These are phyloP conservation scores for Pisolithus tinctorius DNA, from an alignment of 768 basidiomycete genomes.

Conservation along the genomic window DNA sequence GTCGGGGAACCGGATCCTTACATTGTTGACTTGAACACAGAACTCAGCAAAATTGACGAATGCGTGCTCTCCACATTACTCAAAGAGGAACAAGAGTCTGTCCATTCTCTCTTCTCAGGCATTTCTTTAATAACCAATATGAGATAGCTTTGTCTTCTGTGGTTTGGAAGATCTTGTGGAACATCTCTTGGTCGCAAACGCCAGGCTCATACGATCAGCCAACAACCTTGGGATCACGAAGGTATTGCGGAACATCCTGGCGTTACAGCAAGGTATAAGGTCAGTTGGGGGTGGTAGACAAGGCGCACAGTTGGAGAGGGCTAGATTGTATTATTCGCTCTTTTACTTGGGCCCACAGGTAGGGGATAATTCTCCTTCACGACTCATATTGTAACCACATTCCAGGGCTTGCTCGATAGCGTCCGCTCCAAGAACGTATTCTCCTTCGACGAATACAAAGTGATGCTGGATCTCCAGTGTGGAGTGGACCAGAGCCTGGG, in stretches of 20 bases:
- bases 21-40: constrained; percentile 77
- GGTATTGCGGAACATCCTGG: constrained; percentile 81
- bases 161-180: constrained; percentile 86
- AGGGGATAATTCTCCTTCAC: constrained; percentile 12
- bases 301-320: constrained; percentile 66
- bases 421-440: constrained; percentile 60
- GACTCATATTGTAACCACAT: constrained; percentile 1
- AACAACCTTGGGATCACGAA: constrained; percentile 80
- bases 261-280: constrained; percentile 87
- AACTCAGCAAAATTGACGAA: constrained; percentile 73
- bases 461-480: constrained; percentile 85
- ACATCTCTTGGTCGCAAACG: constrained; percentile 69
- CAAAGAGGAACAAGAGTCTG: constrained; percentile 60
- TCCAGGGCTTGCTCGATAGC: constrained; percentile 69
- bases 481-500: constrained; percentile 63
- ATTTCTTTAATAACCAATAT: constrained; percentile 1
- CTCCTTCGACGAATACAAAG: constrained; percentile 89
- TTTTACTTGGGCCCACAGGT: constrained; percentile 74
- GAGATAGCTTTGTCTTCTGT: constrained; percentile 73
- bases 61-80: constrained; percentile 57
- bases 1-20: constrained; percentile 89
- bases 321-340: constrained; percentile 74
- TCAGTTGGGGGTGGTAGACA: constrained; percentile 56
- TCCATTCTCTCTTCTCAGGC: constrained; percentile 5
- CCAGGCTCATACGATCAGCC: constrained; percentile 58